Evolutionary conservation across 1,284 basidiomycete genomes (phyloP).

Genomic region (Rhizopogon parksii): DNA sequence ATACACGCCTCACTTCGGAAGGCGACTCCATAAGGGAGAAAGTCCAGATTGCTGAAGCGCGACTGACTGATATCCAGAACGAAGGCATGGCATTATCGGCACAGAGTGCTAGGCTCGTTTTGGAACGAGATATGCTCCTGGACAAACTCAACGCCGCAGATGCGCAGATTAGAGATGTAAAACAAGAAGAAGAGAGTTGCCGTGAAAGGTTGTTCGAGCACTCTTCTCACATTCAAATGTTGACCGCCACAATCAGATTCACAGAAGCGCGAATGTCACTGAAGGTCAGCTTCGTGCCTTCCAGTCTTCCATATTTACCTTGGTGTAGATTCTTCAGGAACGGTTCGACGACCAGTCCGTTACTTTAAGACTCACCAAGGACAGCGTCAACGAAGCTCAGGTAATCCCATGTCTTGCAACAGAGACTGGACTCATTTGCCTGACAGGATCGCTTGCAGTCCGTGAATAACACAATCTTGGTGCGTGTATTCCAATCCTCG

Average conservation of each 20-base stretch:
- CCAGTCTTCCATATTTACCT: background rate
- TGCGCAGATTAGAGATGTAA: conserved; percentile 7
- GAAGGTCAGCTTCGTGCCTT: background rate
- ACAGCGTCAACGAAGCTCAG: conserved; percentile 48
- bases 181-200: conserved; percentile 16
- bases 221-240: background rate
- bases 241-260: background rate
- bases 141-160: conserved; percentile 22
- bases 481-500: background rate
- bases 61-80: conserved; percentile 15
- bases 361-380: conserved; percentile 44
- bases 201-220: conserved; percentile 19
- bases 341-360: conserved; percentile 52
- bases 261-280: background rate
- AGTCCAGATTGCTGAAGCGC: conserved; percentile 11
- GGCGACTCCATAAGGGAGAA: conserved; percentile 19
- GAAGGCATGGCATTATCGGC: conserved; percentile 14
- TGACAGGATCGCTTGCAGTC: background rate
- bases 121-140: conserved; percentile 15
- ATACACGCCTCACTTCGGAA: conserved; percentile 19
- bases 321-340: conserved; percentile 44
- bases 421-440: background rate
- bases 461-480: background rate
- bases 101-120: conserved; percentile 14
- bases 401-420: conserved; percentile 23